phyloP scores from a whole-genome alignment of 2,329 filamentous ascomycete species.

The Dactylellina sp. region DNA sequence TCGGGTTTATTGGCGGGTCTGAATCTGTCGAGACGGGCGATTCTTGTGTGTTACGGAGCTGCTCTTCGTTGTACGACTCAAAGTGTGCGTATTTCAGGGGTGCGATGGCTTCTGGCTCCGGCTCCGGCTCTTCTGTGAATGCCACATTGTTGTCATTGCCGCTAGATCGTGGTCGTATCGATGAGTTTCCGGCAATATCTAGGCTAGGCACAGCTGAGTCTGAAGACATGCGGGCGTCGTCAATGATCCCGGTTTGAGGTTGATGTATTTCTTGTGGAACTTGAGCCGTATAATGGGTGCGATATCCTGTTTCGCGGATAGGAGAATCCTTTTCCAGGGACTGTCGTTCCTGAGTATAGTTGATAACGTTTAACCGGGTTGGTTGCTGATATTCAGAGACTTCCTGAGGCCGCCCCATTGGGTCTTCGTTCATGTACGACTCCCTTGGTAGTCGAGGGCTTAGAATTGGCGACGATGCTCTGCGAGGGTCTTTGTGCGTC shows the following conservation, averaged over 20 bases:
- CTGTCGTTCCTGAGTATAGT: constrained; percentile 43
- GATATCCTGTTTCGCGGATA: constrained; percentile 55
- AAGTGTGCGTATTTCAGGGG: constrained; percentile 54
- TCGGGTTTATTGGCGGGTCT: constrained; percentile 64
- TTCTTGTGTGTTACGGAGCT: constrained; percentile 58
- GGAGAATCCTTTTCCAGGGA: constrained; percentile 52
- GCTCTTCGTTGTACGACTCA: constrained; percentile 51
- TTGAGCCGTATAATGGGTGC: constrained; percentile 55
- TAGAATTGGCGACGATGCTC: constrained; percentile 56
- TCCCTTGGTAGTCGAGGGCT: constrained; percentile 46
- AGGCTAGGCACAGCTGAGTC: constrained; percentile 47
- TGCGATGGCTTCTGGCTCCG: constrained; percentile 41
- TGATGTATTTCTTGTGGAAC: constrained; percentile 54
- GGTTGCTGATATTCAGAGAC: constrained; percentile 45
- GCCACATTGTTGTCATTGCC: constrained; percentile 17
- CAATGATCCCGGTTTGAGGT: constrained; percentile 52
- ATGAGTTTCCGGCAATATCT: constrained; percentile 33
- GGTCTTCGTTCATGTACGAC: constrained; percentile 48
- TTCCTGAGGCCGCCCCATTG: constrained; percentile 20
- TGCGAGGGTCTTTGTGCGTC: constrained; percentile 29
- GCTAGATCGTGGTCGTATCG: constrained; percentile 30
- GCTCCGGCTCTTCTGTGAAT: constrained; percentile 19
- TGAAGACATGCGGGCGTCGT: constrained; percentile 48
- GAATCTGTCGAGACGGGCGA: constrained; percentile 71
- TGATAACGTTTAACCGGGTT: constrained; percentile 44